Conservation (phyloP, 2,329 filamentous ascomycete genomes). For the Alternaria viburni region DNA sequence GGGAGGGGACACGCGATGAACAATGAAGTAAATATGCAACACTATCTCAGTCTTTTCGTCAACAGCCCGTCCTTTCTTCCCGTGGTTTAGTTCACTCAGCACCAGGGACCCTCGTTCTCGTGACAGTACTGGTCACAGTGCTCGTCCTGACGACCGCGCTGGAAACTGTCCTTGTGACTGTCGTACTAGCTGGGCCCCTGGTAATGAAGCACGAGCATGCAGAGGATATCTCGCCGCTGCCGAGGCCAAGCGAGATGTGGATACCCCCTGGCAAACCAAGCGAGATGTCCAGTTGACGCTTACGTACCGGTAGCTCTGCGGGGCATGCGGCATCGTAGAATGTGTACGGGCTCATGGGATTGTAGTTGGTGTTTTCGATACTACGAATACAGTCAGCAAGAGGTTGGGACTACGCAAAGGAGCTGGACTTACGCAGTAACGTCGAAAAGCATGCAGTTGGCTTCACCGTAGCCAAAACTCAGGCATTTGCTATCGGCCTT, state of each 20-base stretch:
- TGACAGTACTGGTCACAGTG: slow-evolving; percentile 4
- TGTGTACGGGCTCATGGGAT: slow-evolving; percentile 43
- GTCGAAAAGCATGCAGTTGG: slow-evolving; percentile 44
- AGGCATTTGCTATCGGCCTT: slow-evolving; percentile 41
- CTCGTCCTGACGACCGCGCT: slow-evolving; percentile 23
- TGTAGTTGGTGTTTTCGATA: slow-evolving; percentile 40
- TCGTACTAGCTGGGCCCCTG: slow-evolving; percentile 29
- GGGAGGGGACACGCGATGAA: not conserved
- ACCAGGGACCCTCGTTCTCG: slow-evolving; percentile 4
- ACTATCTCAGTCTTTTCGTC: not conserved
- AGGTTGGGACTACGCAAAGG: not conserved
- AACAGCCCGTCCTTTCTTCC: not conserved
- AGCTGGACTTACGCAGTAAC: slow-evolving; percentile 33
- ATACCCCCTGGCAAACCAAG: slow-evolving; percentile 16
- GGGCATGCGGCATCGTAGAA: slow-evolving; percentile 41
- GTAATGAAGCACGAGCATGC: slow-evolving; percentile 44
- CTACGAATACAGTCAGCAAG: slow-evolving; percentile 10
- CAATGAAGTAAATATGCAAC: not conserved
- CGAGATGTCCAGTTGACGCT: slow-evolving; percentile 30
- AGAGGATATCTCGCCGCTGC: slow-evolving; percentile 25
- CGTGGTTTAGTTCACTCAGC: not conserved
- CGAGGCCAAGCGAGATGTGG: slow-evolving; percentile 34
- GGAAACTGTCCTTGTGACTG: slow-evolving; percentile 30
- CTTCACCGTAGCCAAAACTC: slow-evolving; percentile 42
- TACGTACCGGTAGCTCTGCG: slow-evolving; percentile 36